Evolutionary conservation across 768 basidiomycete species (phyloP), one percentile per base, ranked within the genome.

Genomic region (Termitomyces sp.): DNA sequence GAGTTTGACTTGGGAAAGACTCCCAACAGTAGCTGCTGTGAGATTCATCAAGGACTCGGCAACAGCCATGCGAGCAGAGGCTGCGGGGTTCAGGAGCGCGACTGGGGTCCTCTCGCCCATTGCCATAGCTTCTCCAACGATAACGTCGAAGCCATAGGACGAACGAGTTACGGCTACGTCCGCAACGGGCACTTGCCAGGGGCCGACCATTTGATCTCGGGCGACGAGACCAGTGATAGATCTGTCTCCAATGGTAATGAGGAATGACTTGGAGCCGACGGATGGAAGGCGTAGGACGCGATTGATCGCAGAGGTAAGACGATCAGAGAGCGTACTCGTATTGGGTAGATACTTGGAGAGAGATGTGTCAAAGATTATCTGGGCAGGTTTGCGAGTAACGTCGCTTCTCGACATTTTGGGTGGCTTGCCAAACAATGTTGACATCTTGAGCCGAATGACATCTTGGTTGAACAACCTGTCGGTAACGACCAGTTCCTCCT

Each of bases 191-290:
- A 98, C 90, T 73, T 99, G 97, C 90, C 92, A 99, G 0, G 95
- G 96, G 0, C 97, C 97, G 24, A 98, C 93, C 96, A 99, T 98
- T 72, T 99, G 97, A 69, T 99, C 97, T 54, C 97, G 85, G 6
- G 90, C 85, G 60, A 98, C 92, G 47, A 99, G 85, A 24, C 97
- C 97, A 0, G 95, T 94, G 70, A 99, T 87, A 36, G 88, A 81
- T 46, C 97, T 85, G 67, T 99, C 97, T 26, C 97, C 97, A 58
- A 99, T 99, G 51, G 97, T 99, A 71, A 99, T 94, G 50, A 99
- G 81, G 86, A 98, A 99, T 8, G 93, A 88, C 69, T 99, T 99
- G 32, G 94, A 96, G 3, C 85, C 94, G 40, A 98, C 95, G 13
- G 90, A 87, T 1, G 97, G 97, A 13, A 98, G 83, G 58, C 85